These are phyloP conservation scores for Xylaria arbuscula DNA, from an alignment of 2,329 filamentous ascomycete species.

Conservation along the genomic window DNA sequence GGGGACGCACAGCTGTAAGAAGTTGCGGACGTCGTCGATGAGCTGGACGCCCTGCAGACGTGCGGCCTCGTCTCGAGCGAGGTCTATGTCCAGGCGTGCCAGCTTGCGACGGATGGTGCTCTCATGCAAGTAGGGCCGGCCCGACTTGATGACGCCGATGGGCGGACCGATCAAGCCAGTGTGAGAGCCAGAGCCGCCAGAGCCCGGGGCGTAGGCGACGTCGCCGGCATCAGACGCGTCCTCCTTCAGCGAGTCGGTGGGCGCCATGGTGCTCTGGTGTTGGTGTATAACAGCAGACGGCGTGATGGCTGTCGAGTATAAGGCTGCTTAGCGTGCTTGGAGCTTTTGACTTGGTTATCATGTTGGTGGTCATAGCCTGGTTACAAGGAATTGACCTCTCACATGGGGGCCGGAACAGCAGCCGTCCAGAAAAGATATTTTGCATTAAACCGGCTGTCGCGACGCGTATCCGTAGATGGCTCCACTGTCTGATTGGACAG, in stretches of 20 bases:
- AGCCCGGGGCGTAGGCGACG: slow-evolving; percentile 21
- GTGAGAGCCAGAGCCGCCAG: slow-evolving; percentile 22
- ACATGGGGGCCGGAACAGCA: not conserved
- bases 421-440: not conserved
- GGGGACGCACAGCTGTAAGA: slow-evolving; percentile 76
- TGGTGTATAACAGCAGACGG: not conserved
- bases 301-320: not conserved
- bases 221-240: slow-evolving; percentile 31
- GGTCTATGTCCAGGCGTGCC: slow-evolving; percentile 74
- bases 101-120: slow-evolving; percentile 81
- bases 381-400: not conserved
- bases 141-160: slow-evolving; percentile 51
- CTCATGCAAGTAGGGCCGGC: slow-evolving; percentile 81
- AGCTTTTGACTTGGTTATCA: not conserved
- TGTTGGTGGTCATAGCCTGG: not conserved
- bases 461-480: not conserved
- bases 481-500: too few relatives aligned
- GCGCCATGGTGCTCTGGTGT: slow-evolving; percentile 30
- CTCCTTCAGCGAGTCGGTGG: slow-evolving; percentile 28
- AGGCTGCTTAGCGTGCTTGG: not conserved
- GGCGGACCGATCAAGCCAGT: slow-evolving; percentile 37
- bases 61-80: slow-evolving; percentile 81
- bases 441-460: slow-evolving; percentile 1
- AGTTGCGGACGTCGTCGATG: slow-evolving; percentile 85
- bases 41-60: slow-evolving; percentile 88